Evolutionary conservation across 805 yeast genomes (phyloP).

Genomic region (Yarrowia sp.): DNA sequence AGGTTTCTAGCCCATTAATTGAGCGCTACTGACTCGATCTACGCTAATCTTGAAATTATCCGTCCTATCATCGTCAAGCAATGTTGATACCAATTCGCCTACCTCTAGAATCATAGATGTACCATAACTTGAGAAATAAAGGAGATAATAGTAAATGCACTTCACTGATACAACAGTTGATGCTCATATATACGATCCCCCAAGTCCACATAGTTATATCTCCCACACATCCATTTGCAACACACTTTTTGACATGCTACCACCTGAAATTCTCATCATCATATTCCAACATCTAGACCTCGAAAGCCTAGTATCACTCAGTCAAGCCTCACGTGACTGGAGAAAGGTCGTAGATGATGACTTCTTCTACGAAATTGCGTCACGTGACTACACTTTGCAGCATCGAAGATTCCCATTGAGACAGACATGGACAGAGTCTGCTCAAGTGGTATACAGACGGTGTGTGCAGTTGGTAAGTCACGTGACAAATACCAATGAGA

Average conservation of each 20-base stretch:
- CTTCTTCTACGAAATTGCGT: background rate
- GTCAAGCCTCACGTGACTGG: background rate
- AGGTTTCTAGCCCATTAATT: too few species aligned
- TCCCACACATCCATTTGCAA: background rate
- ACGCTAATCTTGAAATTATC: too few species aligned
- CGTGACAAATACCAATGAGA: background rate
- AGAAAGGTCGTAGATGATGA: background rate
- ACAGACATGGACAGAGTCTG: slow-evolving; percentile 5
- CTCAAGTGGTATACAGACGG: background rate
- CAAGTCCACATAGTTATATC: too few species aligned
- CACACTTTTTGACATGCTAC: background rate
- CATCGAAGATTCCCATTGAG: background rate
- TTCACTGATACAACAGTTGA: too few species aligned
- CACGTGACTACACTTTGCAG: background rate
- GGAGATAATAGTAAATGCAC: too few species aligned
- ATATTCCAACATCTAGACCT: slow-evolving; percentile 4
- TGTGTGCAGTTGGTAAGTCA: background rate
- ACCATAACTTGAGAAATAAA: too few species aligned
- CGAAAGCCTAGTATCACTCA: slow-evolving; percentile 2
- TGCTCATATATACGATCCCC: too few species aligned
- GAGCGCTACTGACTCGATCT: too few species aligned
- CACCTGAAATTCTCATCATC: background rate
- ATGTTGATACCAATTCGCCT: too few species aligned
- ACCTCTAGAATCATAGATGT: too few species aligned
- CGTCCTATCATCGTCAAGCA: too few species aligned